Base-by-base conservation (phyloP, 208 protist genomes). In the Trypanosoma grayi region DNA sequence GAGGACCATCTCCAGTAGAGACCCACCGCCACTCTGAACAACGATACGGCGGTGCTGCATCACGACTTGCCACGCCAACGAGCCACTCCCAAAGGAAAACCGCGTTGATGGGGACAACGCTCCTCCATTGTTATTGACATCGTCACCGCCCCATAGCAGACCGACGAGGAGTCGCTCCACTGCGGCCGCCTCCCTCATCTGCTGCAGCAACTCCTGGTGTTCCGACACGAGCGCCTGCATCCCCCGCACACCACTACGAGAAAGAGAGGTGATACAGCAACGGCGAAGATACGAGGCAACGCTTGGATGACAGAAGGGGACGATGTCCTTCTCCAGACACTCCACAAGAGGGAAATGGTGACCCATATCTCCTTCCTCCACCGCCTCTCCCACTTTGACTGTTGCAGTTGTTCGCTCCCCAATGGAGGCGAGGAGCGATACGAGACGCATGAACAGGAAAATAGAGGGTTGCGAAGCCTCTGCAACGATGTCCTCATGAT, bases 41-140 rank as follows among this genome's bases (percentile, higher is more conserved):
- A 81, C 63, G 9, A 25, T 61, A 8, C 6, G 31, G 41, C 62
- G 78, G 33, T 88, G 70, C 44, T 70, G 51, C 7, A 66, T 44
- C 47, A 91, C 60, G 5, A 86, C 66, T n/a, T 53, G 39, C 81
- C 81, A 92, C 7, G 81, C 85, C 22, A 86, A 73, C 6, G 85
- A 92, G n/a, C 81, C 79, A 28, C 70, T 70, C 16, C 81, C 85
- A 61, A 81, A 87, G 1, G 56, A 68, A 30, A 45, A 71, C 8
- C 20, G 33, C 1, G 6, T 33, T 54, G 36, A 22, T 2, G 11
- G 60, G 3, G 11, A 0, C 7, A 11, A 39, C 34, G 34, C 9
- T 39, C 9, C 7, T 39, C 9, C 40, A 10, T 5, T 16, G 9
- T 39, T 22, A 30, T 30, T 43, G 2, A 22, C 25, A 18, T 10